Percentiles rank a stretch among this genome's conserved stretches.
Evolutionary conservation across 108 stramenopile species (phyloP).

Genomic region (Discostella stelligeroides): DNA sequence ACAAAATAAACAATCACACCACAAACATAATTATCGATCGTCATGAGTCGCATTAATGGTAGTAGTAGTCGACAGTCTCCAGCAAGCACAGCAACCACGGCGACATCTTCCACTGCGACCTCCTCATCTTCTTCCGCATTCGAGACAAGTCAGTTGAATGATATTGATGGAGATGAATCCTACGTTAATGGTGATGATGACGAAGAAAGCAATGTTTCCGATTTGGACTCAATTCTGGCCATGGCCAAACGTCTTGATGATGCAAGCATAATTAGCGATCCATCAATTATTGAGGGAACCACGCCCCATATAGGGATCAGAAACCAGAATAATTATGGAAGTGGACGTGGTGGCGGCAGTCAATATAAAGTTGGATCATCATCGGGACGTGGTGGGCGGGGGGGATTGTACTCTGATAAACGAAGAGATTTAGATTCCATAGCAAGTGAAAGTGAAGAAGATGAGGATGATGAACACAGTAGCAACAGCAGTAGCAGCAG

Average conservation of each 20-base stretch:
- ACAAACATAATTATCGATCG: background rate
- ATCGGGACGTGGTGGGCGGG: background rate
- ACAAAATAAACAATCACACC: too few relatives aligned
- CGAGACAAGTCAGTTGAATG: background rate
- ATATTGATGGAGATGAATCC: background rate
- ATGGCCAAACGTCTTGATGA: constrained; percentile 51
- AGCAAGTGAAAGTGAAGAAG: constrained; percentile 12
- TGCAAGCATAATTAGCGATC: constrained; percentile 38
- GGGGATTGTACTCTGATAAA: background rate
- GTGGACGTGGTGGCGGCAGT: background rate
- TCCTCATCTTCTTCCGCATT: background rate
- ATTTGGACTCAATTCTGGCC: constrained; percentile 45
- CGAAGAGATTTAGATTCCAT: constrained; percentile 26
- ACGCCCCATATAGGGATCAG: constrained; percentile 7
- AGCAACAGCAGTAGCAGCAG: constrained; percentile 4
- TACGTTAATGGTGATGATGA: background rate
- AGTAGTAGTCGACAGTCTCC: too few relatives aligned
- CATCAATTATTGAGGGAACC: constrained; percentile 43
- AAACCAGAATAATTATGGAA: background rate
- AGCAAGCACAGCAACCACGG: constrained; percentile 1
- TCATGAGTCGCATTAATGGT: too few relatives aligned
- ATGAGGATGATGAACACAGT: constrained; percentile 1
- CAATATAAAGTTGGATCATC: background rate
- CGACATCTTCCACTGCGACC: constrained; percentile 3
- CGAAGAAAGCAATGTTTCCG: constrained; percentile 21